Evolutionary conservation across 768 basidiomycete genomes (phyloP).

Genomic region (Trametes maxima): DNA sequence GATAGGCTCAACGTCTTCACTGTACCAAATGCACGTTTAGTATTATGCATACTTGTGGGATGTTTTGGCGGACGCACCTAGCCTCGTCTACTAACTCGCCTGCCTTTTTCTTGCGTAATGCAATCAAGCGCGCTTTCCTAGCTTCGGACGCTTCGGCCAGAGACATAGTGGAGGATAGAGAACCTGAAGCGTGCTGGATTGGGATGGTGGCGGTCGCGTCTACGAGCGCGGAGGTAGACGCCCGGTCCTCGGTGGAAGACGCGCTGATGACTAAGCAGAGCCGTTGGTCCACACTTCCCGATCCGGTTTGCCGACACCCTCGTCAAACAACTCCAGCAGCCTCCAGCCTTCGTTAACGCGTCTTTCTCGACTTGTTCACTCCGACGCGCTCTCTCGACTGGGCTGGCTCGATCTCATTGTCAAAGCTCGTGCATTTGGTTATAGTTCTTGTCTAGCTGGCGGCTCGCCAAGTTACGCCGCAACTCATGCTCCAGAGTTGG

Average conservation of each 20-base stretch:
- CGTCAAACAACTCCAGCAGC: background rate
- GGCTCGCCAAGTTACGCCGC: background rate
- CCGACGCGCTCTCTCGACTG: background rate
- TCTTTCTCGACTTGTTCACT: background rate
- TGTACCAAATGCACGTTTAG: conserved; percentile 1
- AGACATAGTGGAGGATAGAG: conserved; percentile 46
- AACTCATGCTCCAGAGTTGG: conserved; percentile 30
- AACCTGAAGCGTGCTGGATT: background rate
- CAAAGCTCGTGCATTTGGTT: background rate
- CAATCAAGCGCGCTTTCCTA: conserved; percentile 78
- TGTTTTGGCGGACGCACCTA: conserved; percentile 42
- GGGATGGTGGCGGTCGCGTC: conserved; percentile 7
- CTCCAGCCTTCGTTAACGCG: background rate
- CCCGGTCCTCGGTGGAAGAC: background rate
- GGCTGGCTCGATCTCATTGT: background rate
- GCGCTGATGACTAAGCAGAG: conserved; percentile 24
- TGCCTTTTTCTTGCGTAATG: conserved; percentile 72
- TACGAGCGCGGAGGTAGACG: conserved; percentile 3
- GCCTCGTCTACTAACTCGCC: conserved; percentile 48
- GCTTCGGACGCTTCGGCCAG: conserved; percentile 78
- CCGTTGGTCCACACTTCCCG: conserved; percentile 8
- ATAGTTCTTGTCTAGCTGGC: background rate
- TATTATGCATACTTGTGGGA: background rate
- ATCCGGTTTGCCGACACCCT: background rate
- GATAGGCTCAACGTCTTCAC: conserved; percentile 43